Conservation (phyloP, 2,329 filamentous ascomycete genomes). For the Fusarium nurragi region DNA sequence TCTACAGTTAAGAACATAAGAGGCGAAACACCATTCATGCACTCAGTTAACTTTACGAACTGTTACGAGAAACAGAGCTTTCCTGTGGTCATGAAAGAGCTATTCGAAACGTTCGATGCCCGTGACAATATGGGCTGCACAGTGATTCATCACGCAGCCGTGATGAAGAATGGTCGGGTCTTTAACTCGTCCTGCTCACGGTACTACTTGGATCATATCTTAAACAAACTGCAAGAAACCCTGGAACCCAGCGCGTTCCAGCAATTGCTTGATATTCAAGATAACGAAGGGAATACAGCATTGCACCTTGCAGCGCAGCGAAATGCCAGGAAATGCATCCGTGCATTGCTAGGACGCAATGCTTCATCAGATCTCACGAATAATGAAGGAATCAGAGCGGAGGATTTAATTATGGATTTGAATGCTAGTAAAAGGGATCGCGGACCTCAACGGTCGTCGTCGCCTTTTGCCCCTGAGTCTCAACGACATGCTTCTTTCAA, state of each 20-base stretch:
- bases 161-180: constrained; percentile 81
- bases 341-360: constrained; percentile 79
- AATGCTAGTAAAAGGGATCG: constrained; percentile 76
- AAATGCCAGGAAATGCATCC: constrained; percentile 88
- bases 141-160: constrained; percentile 93
- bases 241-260: constrained; percentile 81
- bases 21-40: constrained; percentile 92
- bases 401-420: constrained; percentile 80
- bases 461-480: constrained; percentile 70
- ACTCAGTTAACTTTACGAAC: constrained; percentile 95
- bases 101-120: constrained; percentile 82
- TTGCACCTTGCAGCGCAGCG: constrained; percentile 78
- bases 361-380: constrained; percentile 87
- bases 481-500: constrained; percentile 64
- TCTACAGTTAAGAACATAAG: constrained; percentile 75
- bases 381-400: constrained; percentile 80
- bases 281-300: constrained; percentile 89
- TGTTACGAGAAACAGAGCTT: constrained; percentile 95
- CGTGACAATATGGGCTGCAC: constrained; percentile 85
- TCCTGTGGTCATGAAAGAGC: constrained; percentile 81
- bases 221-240: constrained; percentile 85
- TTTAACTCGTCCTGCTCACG: constrained; percentile 88
- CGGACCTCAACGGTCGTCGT: constrained; percentile 79
- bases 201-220: constrained; percentile 91
- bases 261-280: constrained; percentile 80